Evolutionary conservation across 192 early-diverging fungal genomes (phyloP).

Genomic region (Backusella luteola): DNA sequence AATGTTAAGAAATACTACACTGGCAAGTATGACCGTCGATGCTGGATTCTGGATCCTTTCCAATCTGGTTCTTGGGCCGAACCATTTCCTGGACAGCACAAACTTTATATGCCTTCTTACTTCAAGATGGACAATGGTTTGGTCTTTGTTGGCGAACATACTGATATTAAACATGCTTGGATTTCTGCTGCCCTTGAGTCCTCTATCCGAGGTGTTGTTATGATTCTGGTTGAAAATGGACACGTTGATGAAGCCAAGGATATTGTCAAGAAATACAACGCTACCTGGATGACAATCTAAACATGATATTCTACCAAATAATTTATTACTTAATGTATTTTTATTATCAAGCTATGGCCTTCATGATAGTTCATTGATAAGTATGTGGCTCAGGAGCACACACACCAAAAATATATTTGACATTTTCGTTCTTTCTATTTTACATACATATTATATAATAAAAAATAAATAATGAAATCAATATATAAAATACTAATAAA

Average conservation of each 20-base stretch:
- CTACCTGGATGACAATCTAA: conserved; percentile 27
- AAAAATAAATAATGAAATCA: too few species aligned
- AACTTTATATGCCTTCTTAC: conserved; percentile 10
- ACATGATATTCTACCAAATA: too few species aligned
- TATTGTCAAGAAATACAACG: conserved; percentile 16
- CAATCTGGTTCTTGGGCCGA: conserved; percentile 8
- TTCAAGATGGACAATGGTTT: conserved; percentile 15
- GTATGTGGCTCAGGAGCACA: too few species aligned
- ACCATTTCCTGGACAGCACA: conserved; percentile 14
- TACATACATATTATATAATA: too few species aligned
- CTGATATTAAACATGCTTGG: conserved; percentile 33
- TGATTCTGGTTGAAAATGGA: conserved; percentile 23
- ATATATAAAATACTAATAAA: too few species aligned
- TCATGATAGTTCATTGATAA: too few species aligned
- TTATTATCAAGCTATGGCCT: too few species aligned
- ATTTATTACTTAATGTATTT: too few species aligned
- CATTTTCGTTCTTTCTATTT: too few species aligned
- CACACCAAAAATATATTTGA: too few species aligned
- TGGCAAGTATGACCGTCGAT: conserved; percentile 20
- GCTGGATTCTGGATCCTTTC: conserved; percentile 26
- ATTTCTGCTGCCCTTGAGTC: conserved; percentile 31
- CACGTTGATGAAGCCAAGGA: conserved; percentile 27
- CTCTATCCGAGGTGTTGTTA: conserved; percentile 24
- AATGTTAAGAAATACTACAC: conserved; percentile 16
- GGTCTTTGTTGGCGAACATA: conserved; percentile 37